Evolutionary conservation across 768 basidiomycete genomes (phyloP).

Genomic region (Boletus coccyginus): DNA sequence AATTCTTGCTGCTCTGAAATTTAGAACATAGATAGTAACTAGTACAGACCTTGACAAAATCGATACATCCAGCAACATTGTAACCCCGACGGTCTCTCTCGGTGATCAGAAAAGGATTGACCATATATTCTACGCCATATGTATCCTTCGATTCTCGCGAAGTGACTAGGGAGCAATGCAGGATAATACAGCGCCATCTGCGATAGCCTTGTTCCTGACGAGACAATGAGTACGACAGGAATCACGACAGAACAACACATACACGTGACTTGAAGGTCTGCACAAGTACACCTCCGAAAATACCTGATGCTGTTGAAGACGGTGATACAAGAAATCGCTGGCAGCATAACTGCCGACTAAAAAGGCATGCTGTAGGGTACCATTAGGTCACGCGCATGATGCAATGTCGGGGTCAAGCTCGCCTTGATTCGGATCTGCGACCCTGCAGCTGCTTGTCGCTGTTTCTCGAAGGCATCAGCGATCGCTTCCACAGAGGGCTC

Average conservation of each 20-base stretch:
- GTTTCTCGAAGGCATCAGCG: conserved; percentile 32
- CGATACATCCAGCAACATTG: too few species aligned
- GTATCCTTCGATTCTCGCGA: too few species aligned
- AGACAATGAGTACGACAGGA: too few species aligned
- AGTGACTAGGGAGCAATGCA: too few species aligned
- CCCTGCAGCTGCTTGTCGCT: conserved; percentile 17
- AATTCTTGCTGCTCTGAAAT: too few species aligned
- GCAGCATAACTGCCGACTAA: conserved; percentile 53
- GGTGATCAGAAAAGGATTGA: too few species aligned
- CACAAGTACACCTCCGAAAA: conserved; percentile 39
- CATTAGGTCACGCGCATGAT: neutral
- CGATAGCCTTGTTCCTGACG: conserved; percentile 3
- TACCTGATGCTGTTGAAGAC: conserved; percentile 37
- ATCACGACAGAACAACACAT: too few species aligned
- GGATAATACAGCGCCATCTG: conserved; percentile 5
- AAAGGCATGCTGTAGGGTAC: conserved; percentile 33
- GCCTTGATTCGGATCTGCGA: conserved; percentile 28
- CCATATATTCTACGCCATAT: too few species aligned
- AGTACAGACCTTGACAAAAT: too few species aligned
- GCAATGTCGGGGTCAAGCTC: too few species aligned
- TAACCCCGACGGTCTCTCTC: too few species aligned
- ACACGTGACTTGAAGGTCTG: conserved; percentile 51
- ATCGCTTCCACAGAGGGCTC: conserved; percentile 40
- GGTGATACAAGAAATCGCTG: conserved; percentile 43
- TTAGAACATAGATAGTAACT: too few species aligned